Percentiles rank a stretch among this genome's conserved stretches.
These are phyloP conservation scores for Typha latifolia DNA, from an alignment of 176 grass and related monocot genomes.

Conservation along the genomic window DNA sequence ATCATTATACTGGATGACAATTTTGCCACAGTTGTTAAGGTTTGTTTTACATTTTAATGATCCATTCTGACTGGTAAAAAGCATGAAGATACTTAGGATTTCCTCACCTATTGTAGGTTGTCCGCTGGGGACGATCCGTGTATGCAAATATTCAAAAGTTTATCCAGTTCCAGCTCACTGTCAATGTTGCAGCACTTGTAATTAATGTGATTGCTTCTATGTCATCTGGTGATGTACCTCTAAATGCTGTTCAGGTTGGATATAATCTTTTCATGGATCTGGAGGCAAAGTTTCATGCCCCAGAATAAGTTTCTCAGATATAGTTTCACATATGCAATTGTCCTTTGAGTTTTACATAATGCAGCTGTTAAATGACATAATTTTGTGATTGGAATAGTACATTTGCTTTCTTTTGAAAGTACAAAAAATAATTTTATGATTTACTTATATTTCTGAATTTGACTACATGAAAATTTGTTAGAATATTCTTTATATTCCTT, in stretches of 20 bases:
- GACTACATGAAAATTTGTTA: too few relatives aligned
- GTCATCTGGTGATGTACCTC: conserved; percentile 85
- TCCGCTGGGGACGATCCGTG: conserved; percentile 94
- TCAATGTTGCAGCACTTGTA: conserved; percentile 90
- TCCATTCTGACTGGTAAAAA: not conserved
- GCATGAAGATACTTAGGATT: not conserved
- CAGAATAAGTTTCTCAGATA: too few relatives aligned
- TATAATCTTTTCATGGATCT: not conserved
- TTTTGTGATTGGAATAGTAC: too few relatives aligned
- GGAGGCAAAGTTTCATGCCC: not conserved
- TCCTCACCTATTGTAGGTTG: conserved; percentile 47
- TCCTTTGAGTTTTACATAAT: too few relatives aligned
- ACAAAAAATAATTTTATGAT: too few relatives aligned
- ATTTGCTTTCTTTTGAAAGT: too few relatives aligned
- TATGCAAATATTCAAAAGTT: conserved; percentile 99
- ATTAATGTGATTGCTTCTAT: conserved; percentile 94
- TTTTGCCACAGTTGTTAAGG: conserved; percentile 96
- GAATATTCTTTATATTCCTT: not conserved
- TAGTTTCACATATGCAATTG: too few relatives aligned
- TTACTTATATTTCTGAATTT: too few relatives aligned
- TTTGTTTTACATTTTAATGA: conserved; percentile 25
- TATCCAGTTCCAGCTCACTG: conserved; percentile 97
- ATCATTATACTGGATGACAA: conserved; percentile 98
- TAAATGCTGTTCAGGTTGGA: conserved; percentile 93
- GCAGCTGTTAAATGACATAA: too few relatives aligned